Evolutionary conservation across 1,139 yeast genomes (phyloP).

Genomic region (Pichia sp.): DNA sequence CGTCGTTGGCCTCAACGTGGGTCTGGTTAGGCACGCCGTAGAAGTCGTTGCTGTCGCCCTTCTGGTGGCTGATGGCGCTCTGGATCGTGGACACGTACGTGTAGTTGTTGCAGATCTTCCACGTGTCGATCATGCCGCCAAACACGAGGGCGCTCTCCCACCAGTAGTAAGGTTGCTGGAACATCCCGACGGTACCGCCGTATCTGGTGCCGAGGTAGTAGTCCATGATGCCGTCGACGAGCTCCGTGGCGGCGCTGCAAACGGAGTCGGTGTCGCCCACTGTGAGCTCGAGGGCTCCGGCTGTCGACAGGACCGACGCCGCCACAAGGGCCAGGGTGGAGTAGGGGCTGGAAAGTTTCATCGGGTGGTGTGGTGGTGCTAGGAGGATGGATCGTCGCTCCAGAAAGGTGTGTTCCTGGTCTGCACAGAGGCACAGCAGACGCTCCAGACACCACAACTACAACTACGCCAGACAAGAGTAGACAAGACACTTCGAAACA

Average conservation of each 20-base stretch:
- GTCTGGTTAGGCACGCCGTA: conserved; percentile 77
- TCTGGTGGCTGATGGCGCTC: conserved; percentile 66
- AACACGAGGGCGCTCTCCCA: conserved; percentile 98
- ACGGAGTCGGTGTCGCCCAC: conserved; percentile 31
- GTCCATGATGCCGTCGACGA: conserved; percentile 73
- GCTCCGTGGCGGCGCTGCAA: conserved; percentile 45
- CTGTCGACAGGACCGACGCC: neutral
- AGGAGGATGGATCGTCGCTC: neutral
- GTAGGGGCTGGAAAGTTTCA: neutral
- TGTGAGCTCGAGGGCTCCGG: conserved; percentile 19
- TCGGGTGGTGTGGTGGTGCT: neutral
- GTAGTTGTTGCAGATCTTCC: conserved; percentile 67
- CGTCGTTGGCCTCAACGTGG: conserved; percentile 94
- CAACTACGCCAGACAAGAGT: no score
- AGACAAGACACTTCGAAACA: no score
- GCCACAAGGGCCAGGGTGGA: neutral
- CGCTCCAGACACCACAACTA: neutral
- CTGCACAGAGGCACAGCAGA: neutral
- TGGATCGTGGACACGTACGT: conserved; percentile 59
- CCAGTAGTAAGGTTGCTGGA: conserved; percentile 87
- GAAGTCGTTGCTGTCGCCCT: conserved; percentile 71
- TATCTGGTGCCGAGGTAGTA: conserved; percentile 67
- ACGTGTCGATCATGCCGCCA: conserved; percentile 79
- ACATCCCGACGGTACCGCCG: conserved; percentile 84
- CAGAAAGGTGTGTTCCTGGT: neutral